A percentile compares a stretch with the other conserved stretches of the same genome.
Evolutionary conservation across 2,329 filamentous ascomycete genomes (phyloP).

Genomic region (Fusarium tjaetaba): DNA sequence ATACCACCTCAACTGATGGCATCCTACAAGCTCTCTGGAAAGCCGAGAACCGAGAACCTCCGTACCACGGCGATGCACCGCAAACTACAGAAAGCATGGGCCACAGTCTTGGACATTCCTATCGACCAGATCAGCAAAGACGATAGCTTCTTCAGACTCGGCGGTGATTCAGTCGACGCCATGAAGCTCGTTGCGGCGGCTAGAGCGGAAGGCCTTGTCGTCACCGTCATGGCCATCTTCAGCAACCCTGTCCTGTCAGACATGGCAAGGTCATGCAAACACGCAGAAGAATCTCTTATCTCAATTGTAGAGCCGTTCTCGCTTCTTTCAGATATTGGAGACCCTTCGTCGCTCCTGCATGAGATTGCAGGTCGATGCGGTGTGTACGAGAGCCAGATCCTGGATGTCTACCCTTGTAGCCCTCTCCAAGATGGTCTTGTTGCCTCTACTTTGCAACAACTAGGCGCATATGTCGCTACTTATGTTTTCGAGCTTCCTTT

Average conservation of each 20-base stretch:
- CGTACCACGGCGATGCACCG: constrained; percentile 51
- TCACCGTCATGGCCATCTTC: constrained; percentile 29
- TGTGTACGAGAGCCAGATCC: constrained; percentile 6
- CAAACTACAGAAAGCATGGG: constrained; percentile 43
- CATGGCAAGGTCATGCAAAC: constrained; percentile 14
- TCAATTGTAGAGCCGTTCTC: not conserved
- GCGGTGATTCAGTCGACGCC: constrained; percentile 48
- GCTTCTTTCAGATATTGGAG: not conserved
- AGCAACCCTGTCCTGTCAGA: constrained; percentile 18
- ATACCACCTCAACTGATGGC: constrained; percentile 11
- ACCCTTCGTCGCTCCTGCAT: not conserved
- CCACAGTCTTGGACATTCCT: not conserved
- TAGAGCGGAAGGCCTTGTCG: constrained; percentile 20
- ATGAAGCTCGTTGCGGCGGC: constrained; percentile 39
- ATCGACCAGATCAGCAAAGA: not conserved
- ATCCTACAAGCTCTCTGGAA: constrained; percentile 26
- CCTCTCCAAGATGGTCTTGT: constrained; percentile 36
- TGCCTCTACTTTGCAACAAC: constrained; percentile 24
- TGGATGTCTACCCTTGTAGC: constrained; percentile 31
- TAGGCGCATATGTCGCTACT: constrained; percentile 34
- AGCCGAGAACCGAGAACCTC: constrained; percentile 40
- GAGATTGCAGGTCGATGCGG: constrained; percentile 23
- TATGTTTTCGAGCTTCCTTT: constrained; percentile 32
- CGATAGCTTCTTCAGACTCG: constrained; percentile 57
- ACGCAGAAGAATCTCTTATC: not conserved